These are phyloP conservation scores for Boletus pseudopeckii DNA, from an alignment of 768 basidiomycete species.

Conservation along the genomic window DNA sequence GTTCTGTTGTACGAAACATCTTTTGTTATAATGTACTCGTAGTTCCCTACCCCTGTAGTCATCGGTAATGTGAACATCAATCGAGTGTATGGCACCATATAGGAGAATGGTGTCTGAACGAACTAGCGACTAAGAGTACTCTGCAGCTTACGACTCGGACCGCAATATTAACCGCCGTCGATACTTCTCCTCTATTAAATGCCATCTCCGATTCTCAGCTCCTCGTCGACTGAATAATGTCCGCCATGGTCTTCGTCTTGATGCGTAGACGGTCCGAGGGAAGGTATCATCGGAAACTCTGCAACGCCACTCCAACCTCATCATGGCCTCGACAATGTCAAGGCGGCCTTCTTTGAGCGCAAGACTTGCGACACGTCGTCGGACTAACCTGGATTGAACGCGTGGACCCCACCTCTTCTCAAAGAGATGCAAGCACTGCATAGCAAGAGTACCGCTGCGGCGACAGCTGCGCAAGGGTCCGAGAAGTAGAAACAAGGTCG, in stretches of 20 bases:
- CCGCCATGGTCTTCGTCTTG: slow-evolving; percentile 22
- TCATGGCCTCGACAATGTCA: slow-evolving; percentile 40
- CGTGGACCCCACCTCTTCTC: slow-evolving; percentile 51
- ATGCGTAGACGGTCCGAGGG: slow-evolving; percentile 7
- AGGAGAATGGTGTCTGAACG: no score
- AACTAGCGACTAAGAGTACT: no score
- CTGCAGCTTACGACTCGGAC: not conserved
- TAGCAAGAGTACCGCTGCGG: slow-evolving; percentile 54
- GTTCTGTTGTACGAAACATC: slow-evolving; percentile 7
- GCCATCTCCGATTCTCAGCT: slow-evolving; percentile 32
- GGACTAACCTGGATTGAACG: slow-evolving; percentile 56
- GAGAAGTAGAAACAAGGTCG: slow-evolving; percentile 59
- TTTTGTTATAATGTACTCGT: slow-evolving; percentile 23
- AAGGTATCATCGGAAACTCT: slow-evolving; percentile 3
- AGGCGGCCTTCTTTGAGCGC: slow-evolving; percentile 64
- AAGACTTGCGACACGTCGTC: slow-evolving; percentile 53
- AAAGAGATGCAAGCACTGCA: slow-evolving; percentile 43
- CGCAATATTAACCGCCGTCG: slow-evolving; percentile 9
- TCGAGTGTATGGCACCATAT: not conserved
- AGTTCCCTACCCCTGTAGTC: slow-evolving; percentile 12
- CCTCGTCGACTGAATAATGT: slow-evolving; percentile 24
- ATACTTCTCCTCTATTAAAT: slow-evolving; percentile 22
- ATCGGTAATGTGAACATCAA: slow-evolving; percentile 18
- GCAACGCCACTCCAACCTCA: slow-evolving; percentile 15
- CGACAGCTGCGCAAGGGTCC: slow-evolving; percentile 45